phyloP scores from a whole-genome alignment of 257 asterid genomes.

The Dorcoceras hygrometricum region DNA sequence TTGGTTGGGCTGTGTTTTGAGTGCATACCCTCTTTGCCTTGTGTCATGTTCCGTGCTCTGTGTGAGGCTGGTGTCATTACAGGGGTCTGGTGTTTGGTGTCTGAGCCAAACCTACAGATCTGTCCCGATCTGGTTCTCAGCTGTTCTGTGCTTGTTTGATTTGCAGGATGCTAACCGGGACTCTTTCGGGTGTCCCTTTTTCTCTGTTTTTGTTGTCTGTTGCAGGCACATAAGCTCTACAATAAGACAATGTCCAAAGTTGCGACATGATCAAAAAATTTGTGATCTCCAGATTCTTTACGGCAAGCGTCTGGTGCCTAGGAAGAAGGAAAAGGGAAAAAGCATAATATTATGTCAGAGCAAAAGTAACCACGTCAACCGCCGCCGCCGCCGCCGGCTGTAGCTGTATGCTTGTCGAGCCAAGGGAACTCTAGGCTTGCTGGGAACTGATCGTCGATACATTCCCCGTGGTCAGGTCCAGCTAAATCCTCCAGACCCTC shows the following conservation, averaged over 20 bases:
- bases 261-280: neutral
- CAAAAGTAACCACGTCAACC: neutral
- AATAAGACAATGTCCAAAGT: no score
- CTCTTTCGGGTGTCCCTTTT: no score
- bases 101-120: no score
- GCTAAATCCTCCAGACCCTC: conserved; percentile 40
- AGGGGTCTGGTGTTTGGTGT: no score
- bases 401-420: neutral
- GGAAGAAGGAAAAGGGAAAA: neutral
- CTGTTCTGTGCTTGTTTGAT: no score
- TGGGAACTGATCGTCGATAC: neutral
- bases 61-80: no score
- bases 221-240: neutral
- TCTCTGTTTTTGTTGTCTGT: no score
- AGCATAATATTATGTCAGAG: neutral
- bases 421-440: neutral
- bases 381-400: neutral
- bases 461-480: neutral
- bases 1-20: no score
- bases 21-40: no score
- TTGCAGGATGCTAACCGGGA: no score
- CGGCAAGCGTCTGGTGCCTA: neutral
- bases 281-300: neutral
- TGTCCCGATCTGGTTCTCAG: no score
- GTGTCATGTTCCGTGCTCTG: no score